These are phyloP conservation scores for Mycena kentingensis DNA, from an alignment of 768 basidiomycete genomes.

Conservation along the genomic window DNA sequence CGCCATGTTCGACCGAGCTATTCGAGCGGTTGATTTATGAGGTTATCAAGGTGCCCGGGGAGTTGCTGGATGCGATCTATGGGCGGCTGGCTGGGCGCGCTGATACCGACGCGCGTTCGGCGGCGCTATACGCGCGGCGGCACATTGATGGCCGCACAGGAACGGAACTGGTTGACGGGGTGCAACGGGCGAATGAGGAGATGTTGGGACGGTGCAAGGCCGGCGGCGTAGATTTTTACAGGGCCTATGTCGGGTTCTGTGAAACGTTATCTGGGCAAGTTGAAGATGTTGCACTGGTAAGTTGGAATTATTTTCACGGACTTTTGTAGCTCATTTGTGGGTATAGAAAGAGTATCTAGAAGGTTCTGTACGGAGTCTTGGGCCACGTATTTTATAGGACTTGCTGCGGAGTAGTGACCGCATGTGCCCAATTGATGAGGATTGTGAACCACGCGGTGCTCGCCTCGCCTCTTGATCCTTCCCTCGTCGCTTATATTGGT, in stretches of 20 bases:
- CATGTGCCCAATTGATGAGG: too few species aligned
- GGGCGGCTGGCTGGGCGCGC: conserved; percentile 34
- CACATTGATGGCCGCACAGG: conserved; percentile 35
- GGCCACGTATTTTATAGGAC: not conserved
- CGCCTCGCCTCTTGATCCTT: conserved; percentile 11
- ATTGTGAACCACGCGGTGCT: too few species aligned
- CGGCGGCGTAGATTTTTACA: conserved; percentile 28
- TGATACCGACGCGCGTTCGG: conserved; percentile 38
- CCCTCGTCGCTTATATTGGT: conserved; percentile 19
- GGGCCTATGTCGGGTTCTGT: conserved; percentile 53
- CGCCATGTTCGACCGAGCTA: conserved; percentile 43
- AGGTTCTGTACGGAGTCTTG: conserved; percentile 32
- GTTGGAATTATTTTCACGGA: conserved; percentile 26
- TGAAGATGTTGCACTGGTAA: conserved; percentile 52
- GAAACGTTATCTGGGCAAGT: conserved; percentile 51
- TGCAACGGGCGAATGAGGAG: conserved; percentile 43
- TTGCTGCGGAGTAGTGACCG: not conserved
- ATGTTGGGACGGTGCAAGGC: conserved; percentile 30
- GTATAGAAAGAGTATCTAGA: conserved; percentile 40
- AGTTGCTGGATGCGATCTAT: conserved; percentile 41
- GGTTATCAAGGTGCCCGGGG: conserved; percentile 33
- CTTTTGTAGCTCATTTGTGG: conserved; percentile 5
- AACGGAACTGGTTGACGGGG: conserved; percentile 39
- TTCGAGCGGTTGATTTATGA: conserved; percentile 42
- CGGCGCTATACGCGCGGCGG: conserved; percentile 38